Percentiles rank a stretch among this genome's conserved stretches.
Conservation (phyloP, 176 grass and related monocot genomes). For the Oryza brachyantha region DNA sequence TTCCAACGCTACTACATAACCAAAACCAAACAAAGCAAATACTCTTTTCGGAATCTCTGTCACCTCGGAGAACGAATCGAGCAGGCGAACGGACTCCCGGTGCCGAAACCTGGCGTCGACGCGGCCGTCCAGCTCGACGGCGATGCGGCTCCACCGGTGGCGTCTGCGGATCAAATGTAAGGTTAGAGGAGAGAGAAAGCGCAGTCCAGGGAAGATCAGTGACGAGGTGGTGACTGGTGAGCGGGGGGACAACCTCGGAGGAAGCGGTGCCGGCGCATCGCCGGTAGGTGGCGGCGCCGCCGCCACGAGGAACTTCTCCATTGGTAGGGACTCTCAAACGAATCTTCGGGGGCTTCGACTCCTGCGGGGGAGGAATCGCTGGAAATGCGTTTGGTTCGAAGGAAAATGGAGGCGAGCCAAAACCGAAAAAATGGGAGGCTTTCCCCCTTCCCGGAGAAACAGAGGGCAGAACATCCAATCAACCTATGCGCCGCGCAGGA, state of each 20-base stretch:
- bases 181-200: neutral
- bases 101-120: slow-evolving; percentile 49
- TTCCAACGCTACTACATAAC: neutral
- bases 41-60: neutral
- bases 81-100: slow-evolving; percentile 54
- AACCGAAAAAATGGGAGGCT: too few relatives aligned
- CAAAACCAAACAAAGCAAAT: neutral
- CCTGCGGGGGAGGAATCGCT: neutral
- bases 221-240: neutral
- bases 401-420: neutral
- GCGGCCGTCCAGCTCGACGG: slow-evolving; percentile 66
- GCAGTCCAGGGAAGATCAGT: neutral
- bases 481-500: too few relatives aligned
- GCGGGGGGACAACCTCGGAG: slow-evolving; percentile 23
- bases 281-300: slow-evolving; percentile 21
- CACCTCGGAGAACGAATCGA: slow-evolving; percentile 68
- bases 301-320: slow-evolving; percentile 68
- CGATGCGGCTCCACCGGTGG: slow-evolving; percentile 56
- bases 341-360: neutral
- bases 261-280: slow-evolving; percentile 18
- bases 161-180: neutral
- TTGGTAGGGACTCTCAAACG: too few relatives aligned
- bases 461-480: too few relatives aligned
- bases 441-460: too few relatives aligned
- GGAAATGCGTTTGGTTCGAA: neutral